Base-by-base conservation (phyloP, 2,329 filamentous ascomycete species). In the Colletotrichum sp. region DNA sequence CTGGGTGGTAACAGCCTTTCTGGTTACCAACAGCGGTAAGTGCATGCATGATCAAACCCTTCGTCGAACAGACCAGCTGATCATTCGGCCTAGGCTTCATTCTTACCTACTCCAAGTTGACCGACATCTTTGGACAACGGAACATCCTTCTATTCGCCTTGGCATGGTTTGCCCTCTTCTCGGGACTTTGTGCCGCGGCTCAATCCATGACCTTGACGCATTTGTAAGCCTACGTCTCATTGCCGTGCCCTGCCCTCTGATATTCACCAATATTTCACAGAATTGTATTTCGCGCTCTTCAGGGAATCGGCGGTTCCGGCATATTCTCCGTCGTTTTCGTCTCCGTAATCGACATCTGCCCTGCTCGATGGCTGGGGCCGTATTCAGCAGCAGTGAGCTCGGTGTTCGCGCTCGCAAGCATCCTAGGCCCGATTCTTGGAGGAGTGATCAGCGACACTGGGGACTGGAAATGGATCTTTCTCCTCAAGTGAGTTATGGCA, bases 371-470 rank as follows among this genome's bases (percentile, higher is more conserved):
- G 18, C 22, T 79, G 15, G 68, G 78, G 0, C 8, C 77, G 3
- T 80, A 79, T 16, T 72, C 74, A 28, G 74, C 57, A 7, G 68
- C 74, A 10, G 78, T 78, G 10, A 82, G 82, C 5, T 68, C 84
- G 3, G 72, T 79, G 2, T 89, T 87, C 85, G 87, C 87, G 48
- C 55, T 87, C 6, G 89, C 87, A 8, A 85, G 82, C 8, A 84
- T 88, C 8, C 79, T 90, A 1, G 89, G 89, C 0, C 24, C 71
- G 22, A 57, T 72, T 13, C 26, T 88, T 59, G 87, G 87, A 8
- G 87, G 87, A 12, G 85, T 24, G 5, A 68, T 68, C 6, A 57
- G 44, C 26, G 65, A 68, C 15, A 59, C 65, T 2, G 30, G 28
- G 6, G 65, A 57, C n/a, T 68, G 65, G 65, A 68, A 57, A 36